A percentile compares a stretch with the other conserved stretches of the same genome.
Conservation (phyloP, 2,329 filamentous ascomycete species). For the Claviceps paspali region DNA sequence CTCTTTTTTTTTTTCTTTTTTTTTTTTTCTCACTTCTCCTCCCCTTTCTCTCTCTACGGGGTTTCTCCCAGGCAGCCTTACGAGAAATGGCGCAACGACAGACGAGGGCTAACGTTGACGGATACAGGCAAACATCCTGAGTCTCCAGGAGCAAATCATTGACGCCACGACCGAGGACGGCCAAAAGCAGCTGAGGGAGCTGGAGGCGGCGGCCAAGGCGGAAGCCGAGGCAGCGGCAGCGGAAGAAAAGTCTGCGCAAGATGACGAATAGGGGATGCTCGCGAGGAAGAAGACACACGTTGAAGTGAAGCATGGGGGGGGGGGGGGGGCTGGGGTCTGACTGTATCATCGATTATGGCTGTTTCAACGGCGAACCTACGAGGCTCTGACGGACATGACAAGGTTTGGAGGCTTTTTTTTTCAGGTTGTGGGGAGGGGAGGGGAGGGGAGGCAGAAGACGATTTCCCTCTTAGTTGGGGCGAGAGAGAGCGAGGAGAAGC, state of each 20-base stretch:
- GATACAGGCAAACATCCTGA: slow-evolving; percentile 63
- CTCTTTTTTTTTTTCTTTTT: background rate
- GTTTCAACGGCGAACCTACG: too few relatives aligned
- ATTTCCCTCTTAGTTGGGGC: too few relatives aligned
- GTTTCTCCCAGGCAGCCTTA: too few relatives aligned
- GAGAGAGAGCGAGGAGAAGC: too few relatives aligned
- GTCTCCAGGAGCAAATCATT: slow-evolving; percentile 82
- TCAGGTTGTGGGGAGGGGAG: too few relatives aligned
- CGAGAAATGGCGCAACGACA: too few relatives aligned
- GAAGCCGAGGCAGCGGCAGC: slow-evolving; percentile 4
- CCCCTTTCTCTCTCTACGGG: background rate
- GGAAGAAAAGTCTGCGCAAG: slow-evolving; percentile 1
- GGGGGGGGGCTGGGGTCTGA: too few relatives aligned
- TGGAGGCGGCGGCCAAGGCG: slow-evolving; percentile 38
- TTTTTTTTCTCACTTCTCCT: background rate
- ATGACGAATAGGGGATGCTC: background rate
- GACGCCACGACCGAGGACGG: slow-evolving; percentile 88
- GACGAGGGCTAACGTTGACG: background rate
- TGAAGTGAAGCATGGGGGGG: too few relatives aligned
- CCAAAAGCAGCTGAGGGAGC: slow-evolving; percentile 57
- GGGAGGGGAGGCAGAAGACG: too few relatives aligned
- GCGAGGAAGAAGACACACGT: background rate
- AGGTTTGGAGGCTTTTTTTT: too few relatives aligned
- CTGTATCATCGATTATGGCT: too few relatives aligned
- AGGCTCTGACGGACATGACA: too few relatives aligned